Conservation (phyloP, 192 early-diverging fungal species). For the Tieghemiomyces parasiticus region DNA sequence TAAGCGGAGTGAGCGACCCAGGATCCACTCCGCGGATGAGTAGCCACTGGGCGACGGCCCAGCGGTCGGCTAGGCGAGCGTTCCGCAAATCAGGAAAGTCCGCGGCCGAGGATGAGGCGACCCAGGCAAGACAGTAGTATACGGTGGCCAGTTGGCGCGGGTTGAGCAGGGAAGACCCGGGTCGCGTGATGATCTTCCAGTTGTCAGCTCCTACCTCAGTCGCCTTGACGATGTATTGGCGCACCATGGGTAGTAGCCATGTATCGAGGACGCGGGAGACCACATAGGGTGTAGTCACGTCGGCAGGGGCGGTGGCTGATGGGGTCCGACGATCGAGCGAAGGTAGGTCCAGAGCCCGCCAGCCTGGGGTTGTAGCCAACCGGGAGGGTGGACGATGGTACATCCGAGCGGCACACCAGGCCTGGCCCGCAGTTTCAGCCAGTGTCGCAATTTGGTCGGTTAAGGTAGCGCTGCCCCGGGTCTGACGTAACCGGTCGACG, state of each 20-base stretch:
- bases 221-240: constrained; percentile 27
- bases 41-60: constrained; percentile 8
- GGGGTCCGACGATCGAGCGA: background rate
- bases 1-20: background rate
- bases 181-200: constrained; percentile 64
- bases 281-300: background rate
- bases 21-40: background rate
- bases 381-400: background rate
- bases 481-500: background rate
- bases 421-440: background rate
- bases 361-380: background rate
- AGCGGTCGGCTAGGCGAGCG: background rate
- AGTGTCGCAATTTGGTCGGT: constrained; percentile 1
- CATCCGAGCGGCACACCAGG: background rate
- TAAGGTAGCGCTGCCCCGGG: background rate
- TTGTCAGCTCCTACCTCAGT: constrained; percentile 41
- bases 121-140: background rate
- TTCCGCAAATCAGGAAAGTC: background rate
- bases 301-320: too few species aligned
- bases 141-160: constrained; percentile 38
- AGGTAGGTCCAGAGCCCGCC: background rate
- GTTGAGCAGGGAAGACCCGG: constrained; percentile 61
- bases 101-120: background rate
- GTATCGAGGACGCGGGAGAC: constrained; percentile 16
- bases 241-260: constrained; percentile 22